These are phyloP conservation scores for Ajuga reptans DNA, from an alignment of 305 asterid species.

Conservation along the genomic window DNA sequence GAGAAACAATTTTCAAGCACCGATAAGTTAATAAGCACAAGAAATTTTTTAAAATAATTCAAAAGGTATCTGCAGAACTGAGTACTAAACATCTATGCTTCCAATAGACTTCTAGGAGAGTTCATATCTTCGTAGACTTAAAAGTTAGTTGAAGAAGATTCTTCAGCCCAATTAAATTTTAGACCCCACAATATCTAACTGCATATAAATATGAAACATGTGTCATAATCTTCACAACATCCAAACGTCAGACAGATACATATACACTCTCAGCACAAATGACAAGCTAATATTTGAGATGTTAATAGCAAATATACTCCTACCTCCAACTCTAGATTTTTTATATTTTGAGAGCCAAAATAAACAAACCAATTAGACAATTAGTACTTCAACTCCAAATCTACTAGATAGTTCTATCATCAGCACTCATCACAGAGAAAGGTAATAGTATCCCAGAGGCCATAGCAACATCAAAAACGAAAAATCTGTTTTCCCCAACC, in stretches of 20 bases:
- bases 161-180: not conserved
- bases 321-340: constrained; percentile 5
- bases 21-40: not conserved
- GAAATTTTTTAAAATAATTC: not conserved
- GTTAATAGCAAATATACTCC: constrained; percentile 11
- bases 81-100: not conserved
- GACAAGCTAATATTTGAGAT: not conserved
- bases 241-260: not conserved
- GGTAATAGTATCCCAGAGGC: not conserved
- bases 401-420: not conserved
- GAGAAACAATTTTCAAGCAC: constrained; percentile 4
- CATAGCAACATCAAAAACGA: not conserved
- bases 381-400: constrained; percentile 11
- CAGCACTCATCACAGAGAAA: constrained; percentile 3
- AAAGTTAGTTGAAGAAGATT: not conserved
- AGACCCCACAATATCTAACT: not conserved
- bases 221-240: not conserved
- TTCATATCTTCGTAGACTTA: not conserved
- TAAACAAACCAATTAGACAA: constrained; percentile 9
- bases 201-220: constrained; percentile 14
- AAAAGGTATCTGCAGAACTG: constrained; percentile 4
- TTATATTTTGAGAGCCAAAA: not conserved
- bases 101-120: constrained; percentile 2
- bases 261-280: not conserved
- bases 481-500: constrained; percentile 1